Evolutionary conservation across 179 eudicot genomes (phyloP), one percentile per base, ranked within the genome.

Genomic region (Silene noctiflora): DNA sequence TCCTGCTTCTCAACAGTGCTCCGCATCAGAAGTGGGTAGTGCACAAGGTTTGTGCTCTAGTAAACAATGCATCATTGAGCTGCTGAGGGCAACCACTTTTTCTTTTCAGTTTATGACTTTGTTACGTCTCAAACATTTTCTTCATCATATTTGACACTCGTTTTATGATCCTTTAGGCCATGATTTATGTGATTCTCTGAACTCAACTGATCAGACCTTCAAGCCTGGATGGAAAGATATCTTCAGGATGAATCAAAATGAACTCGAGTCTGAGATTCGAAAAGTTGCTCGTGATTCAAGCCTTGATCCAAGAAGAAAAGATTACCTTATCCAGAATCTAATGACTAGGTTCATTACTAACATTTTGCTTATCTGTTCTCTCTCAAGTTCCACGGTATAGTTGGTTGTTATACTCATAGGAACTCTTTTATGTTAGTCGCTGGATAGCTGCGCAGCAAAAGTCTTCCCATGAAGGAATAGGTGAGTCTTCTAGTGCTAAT

Each of bases 141-240:
- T 24, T 25, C 46, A 71, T 78, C 6, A 22, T 72, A 8, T 0
- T 62, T 13, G 58, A 68, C 55, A 25, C 60, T 63, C 2, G 62
- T 69, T 42, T 42, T 13, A 51, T 17, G 75, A 67, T 39, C 75
- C 48, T 72, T 59, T 75, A 91, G 96, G 88, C 56, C 77, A 81
- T 74, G 92, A 85, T 69, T 60, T 80, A 61, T 90, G 85, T 69
- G 93, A 92, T 75, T 80, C 86, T 63, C 53, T 88, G 64, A 96
- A 88, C 77, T 87, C 71, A n/a, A 86, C 81, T 83, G 96, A 90
- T 63, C 85, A 85, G 63, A 89, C 90, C 61, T 94, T 94, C 84
- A 94, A 92, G 90, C 98, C 98, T 83, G 98, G 98, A 39, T 94
- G 98, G 98, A 92, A 91, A 75, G 98, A 94, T 77, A 94, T 94